Evolutionary conservation across 2,329 filamentous ascomycete species (phyloP).

Genomic region (Diaporthe citri): DNA sequence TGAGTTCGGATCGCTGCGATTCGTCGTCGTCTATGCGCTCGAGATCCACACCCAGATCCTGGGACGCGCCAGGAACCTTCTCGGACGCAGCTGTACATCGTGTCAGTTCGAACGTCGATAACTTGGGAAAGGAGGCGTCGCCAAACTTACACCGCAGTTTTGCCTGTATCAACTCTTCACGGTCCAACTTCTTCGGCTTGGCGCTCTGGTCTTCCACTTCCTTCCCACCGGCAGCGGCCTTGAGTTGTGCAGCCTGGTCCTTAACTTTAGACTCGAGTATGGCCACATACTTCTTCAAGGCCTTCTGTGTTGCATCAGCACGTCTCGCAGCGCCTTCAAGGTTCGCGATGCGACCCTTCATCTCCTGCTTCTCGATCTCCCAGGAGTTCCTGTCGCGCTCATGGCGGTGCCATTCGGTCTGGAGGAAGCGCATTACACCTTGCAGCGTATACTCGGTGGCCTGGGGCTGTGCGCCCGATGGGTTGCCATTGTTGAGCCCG

Average conservation of each 20-base stretch:
- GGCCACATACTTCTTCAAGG: constrained; percentile 88
- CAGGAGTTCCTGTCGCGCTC: constrained; percentile 97
- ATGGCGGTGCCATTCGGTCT: constrained; percentile 99
- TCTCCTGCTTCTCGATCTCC: constrained; percentile 99
- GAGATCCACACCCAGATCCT: constrained; percentile 60
- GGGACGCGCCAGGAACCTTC: constrained; percentile 52
- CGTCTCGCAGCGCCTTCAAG: constrained; percentile 91
- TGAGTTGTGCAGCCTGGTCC: constrained; percentile 81
- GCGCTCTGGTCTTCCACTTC: constrained; percentile 47
- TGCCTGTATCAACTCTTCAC: constrained; percentile 67
- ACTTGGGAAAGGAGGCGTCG: constrained; percentile 26
- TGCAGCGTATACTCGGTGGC: constrained; percentile 74
- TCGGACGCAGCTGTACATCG: constrained; percentile 56
- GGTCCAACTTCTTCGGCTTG: constrained; percentile 63
- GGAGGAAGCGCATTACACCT: constrained; percentile 98
- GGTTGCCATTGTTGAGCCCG: constrained; percentile 37
- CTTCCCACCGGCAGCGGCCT: constrained; percentile 60
- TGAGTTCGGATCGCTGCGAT: constrained; percentile 65
- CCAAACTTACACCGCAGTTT: constrained; percentile 64
- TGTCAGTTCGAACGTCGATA: constrained; percentile 33
- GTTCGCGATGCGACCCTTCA: constrained; percentile 96
- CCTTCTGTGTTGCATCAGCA: constrained; percentile 88
- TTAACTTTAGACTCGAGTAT: constrained; percentile 91
- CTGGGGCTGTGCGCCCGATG: constrained; percentile 61
- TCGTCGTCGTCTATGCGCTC: constrained; percentile 64